phyloP scores from a whole-genome alignment of 176 grass and related monocot genomes.

The Urochloa ruziziensis region DNA sequence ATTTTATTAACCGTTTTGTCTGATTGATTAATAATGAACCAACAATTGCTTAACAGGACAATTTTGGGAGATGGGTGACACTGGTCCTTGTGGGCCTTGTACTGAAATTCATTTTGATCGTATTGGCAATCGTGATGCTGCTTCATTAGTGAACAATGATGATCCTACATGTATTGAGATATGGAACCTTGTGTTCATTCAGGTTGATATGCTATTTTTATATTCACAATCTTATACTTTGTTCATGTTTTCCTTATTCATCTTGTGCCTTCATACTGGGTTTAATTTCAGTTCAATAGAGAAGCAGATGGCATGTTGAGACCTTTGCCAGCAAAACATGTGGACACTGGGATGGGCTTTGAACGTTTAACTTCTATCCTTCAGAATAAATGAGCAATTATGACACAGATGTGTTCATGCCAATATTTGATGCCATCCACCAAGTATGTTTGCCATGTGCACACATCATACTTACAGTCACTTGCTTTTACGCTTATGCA shows the following conservation, averaged over 20 bases:
- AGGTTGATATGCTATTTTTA: conserved; percentile 44
- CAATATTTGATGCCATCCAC: conserved; percentile 90
- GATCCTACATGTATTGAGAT: conserved; percentile 95
- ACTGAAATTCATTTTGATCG: conserved; percentile 99
- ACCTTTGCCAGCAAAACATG: conserved; percentile 87
- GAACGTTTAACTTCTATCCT: conserved; percentile 87
- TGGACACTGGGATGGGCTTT: conserved; percentile 94
- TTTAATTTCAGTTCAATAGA: conserved; percentile 74
- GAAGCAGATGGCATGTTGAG: conserved; percentile 75
- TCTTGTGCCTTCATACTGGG: background rate
- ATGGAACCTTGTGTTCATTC: conserved; percentile 98
- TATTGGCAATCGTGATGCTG: conserved; percentile 75
- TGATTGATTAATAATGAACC: no score
- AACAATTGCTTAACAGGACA: conserved; percentile 58
- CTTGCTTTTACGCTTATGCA: conserved; percentile 20
- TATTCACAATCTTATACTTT: background rate
- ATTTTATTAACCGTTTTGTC: no score
- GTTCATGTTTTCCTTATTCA: background rate
- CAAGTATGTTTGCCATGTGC: conserved; percentile 44
- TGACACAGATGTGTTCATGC: conserved; percentile 84
- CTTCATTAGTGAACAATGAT: conserved; percentile 82
- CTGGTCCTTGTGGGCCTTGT: conserved; percentile 88
- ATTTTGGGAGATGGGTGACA: conserved; percentile 99
- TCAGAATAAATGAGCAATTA: conserved; percentile 99
- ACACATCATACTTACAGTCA: background rate